phyloP scores from a whole-genome alignment of 305 asterid species.

The Fraxinus velutina region DNA sequence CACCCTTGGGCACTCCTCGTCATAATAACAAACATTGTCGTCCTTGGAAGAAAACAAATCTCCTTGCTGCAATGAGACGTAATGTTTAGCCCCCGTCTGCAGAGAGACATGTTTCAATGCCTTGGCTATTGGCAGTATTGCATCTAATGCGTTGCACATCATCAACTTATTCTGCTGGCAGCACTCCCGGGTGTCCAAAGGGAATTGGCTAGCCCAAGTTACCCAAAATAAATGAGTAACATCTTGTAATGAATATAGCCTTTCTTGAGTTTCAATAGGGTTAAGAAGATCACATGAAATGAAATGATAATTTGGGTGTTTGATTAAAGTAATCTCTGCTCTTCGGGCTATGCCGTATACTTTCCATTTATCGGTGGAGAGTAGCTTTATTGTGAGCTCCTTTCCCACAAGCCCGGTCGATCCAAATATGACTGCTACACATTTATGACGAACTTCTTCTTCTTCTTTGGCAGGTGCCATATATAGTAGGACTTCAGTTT shows the following conservation, averaged over 20 bases:
- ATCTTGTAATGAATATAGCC: slow-evolving; percentile 39
- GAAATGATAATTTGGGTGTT: slow-evolving; percentile 35
- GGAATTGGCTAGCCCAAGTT: slow-evolving; percentile 70
- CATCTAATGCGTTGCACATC: slow-evolving; percentile 61
- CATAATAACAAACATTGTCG: slow-evolving; percentile 23
- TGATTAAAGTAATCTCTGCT: slow-evolving; percentile 9
- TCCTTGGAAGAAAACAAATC: not conserved
- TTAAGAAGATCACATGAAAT: slow-evolving; percentile 62
- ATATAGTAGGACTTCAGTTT: slow-evolving; percentile 21
- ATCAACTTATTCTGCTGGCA: slow-evolving; percentile 53
- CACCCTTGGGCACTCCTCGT: slow-evolving; percentile 62
- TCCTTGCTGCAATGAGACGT: slow-evolving; percentile 42
- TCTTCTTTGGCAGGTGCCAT: slow-evolving; percentile 18
- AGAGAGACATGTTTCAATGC: slow-evolving; percentile 59
- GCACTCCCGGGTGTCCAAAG: slow-evolving; percentile 59
- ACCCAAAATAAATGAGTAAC: slow-evolving; percentile 76
- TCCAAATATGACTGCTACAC: slow-evolving; percentile 73
- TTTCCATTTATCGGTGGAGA: slow-evolving; percentile 52
- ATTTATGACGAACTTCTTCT: not conserved
- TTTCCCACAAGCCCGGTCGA: slow-evolving; percentile 80
- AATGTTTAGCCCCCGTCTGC: slow-evolving; percentile 79
- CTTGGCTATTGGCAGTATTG: slow-evolving; percentile 47
- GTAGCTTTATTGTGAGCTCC: slow-evolving; percentile 60
- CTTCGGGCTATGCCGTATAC: slow-evolving; percentile 74
- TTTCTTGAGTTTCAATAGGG: slow-evolving; percentile 41